A percentile compares a stretch with the other conserved stretches of the same genome.
Evolutionary conservation across 2,329 filamentous ascomycete species (phyloP).

Genomic region (Aspergillus viridinutans): DNA sequence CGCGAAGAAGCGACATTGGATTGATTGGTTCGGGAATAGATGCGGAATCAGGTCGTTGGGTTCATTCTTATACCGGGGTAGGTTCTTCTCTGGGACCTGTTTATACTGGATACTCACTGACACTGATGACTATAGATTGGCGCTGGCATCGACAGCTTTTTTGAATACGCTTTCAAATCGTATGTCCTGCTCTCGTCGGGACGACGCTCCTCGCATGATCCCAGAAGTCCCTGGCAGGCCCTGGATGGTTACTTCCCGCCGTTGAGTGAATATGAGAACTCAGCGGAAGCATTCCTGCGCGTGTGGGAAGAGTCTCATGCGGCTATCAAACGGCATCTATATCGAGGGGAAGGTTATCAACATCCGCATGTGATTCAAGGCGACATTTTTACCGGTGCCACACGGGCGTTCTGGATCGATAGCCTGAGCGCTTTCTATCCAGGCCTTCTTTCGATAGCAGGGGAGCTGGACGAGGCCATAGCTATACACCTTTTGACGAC

Average conservation of each 20-base stretch:
- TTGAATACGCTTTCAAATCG: conserved; percentile 95
- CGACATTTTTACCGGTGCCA: conserved; percentile 81
- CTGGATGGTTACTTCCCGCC: conserved; percentile 63
- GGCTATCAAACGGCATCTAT: conserved; percentile 87
- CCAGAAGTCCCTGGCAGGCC: conserved; percentile 42
- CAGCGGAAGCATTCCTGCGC: conserved; percentile 71
- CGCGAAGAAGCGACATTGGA: conserved; percentile 75
- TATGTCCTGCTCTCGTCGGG: conserved; percentile 83
- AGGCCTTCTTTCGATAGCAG: conserved; percentile 77
- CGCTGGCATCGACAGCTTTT: conserved; percentile 96
- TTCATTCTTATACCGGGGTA: conserved; percentile 75
- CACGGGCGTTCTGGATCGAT: conserved; percentile 91
- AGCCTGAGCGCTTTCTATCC: conserved; percentile 94
- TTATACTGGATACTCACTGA: neutral
- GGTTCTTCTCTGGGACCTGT: conserved; percentile 8
- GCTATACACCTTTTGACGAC: conserved; percentile 87
- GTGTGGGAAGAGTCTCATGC: conserved; percentile 83
- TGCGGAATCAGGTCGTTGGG: conserved; percentile 85
- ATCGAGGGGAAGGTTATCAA: conserved; percentile 67
- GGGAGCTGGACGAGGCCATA: conserved; percentile 85
- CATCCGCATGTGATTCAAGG: conserved; percentile 92
- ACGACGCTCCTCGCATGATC: conserved; percentile 33
- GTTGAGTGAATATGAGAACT: conserved; percentile 62
- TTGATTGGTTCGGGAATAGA: conserved; percentile 90
- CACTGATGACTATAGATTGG: conserved; percentile 57